phyloP scores from a whole-genome alignment of 176 grass and related monocot species.

The Alloteropsis semialata region DNA sequence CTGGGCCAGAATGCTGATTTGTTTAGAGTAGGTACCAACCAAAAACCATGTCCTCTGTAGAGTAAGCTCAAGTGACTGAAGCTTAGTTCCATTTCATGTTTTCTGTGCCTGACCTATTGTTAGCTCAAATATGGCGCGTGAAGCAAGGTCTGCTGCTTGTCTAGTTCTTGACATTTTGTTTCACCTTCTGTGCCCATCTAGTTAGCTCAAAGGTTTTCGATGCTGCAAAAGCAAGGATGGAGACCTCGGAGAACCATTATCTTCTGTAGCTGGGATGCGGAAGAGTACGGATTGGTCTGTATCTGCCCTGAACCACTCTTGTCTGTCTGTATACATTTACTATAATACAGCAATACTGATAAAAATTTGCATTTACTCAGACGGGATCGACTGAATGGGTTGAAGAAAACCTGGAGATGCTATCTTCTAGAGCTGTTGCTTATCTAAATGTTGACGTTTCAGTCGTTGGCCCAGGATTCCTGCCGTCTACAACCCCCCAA shows the following conservation, averaged over 20 bases:
- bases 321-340: background rate
- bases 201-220: conserved; percentile 74
- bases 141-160: background rate
- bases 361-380: conserved; percentile 37
- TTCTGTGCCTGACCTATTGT: background rate
- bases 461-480: conserved; percentile 51
- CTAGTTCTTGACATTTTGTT: background rate
- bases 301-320: background rate
- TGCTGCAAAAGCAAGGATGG: conserved; percentile 87
- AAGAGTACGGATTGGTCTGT: conserved; percentile 78
- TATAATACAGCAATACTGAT: background rate
- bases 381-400: conserved; percentile 98
- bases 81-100: background rate
- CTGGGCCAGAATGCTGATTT: background rate
- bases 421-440: conserved; percentile 65
- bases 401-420: conserved; percentile 80
- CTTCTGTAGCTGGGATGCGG: conserved; percentile 94
- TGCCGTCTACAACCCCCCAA: conserved; percentile 63
- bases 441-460: conserved; percentile 81
- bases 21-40: background rate
- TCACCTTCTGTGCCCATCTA: conserved; percentile 30
- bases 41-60: background rate
- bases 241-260: conserved; percentile 81
- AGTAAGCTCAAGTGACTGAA: background rate
- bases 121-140: background rate